Evolutionary conservation across 176 grass and related monocot species (phyloP).

Genomic region (Pontederia crassipes): DNA sequence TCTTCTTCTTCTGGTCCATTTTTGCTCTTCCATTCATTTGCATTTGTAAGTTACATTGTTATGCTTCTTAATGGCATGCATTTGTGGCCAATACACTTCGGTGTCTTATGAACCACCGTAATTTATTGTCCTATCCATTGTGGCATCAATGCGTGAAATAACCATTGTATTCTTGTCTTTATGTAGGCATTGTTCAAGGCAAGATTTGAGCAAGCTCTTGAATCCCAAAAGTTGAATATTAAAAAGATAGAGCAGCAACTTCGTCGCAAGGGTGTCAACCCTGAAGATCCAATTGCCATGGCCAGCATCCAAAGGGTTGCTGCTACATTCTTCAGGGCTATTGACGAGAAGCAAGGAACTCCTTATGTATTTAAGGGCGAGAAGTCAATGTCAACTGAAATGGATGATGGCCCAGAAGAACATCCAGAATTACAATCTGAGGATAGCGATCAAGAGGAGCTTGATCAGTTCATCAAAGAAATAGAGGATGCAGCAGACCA

Average conservation of each 20-base stretch:
- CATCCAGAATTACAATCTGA: slow-evolving; percentile 36
- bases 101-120: slow-evolving; percentile 9
- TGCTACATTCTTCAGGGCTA: slow-evolving; percentile 78
- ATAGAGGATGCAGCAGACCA: slow-evolving; percentile 83
- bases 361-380: slow-evolving; percentile 77
- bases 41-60: no score
- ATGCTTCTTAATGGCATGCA: no score
- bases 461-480: slow-evolving; percentile 80
- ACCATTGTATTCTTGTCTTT: not conserved
- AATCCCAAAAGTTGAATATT: slow-evolving; percentile 95
- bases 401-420: slow-evolving; percentile 28
- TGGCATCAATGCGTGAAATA: not conserved
- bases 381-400: slow-evolving; percentile 18
- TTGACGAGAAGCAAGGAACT: slow-evolving; percentile 91
- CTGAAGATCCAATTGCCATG: slow-evolving; percentile 94
- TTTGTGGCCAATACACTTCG: no score
- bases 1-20: no score
- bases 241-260: slow-evolving; percentile 90
- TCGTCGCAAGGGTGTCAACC: slow-evolving; percentile 89
- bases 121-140: not conserved
- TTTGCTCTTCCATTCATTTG: no score
- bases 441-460: slow-evolving; percentile 96
- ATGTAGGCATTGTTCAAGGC: slow-evolving; percentile 94
- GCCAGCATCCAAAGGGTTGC: slow-evolving; percentile 95
- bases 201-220: slow-evolving; percentile 93